Evolutionary conservation across 2,329 filamentous ascomycete genomes (phyloP), one percentile per base, ranked within the genome.

Genomic region (Diaporthe vexans): DNA sequence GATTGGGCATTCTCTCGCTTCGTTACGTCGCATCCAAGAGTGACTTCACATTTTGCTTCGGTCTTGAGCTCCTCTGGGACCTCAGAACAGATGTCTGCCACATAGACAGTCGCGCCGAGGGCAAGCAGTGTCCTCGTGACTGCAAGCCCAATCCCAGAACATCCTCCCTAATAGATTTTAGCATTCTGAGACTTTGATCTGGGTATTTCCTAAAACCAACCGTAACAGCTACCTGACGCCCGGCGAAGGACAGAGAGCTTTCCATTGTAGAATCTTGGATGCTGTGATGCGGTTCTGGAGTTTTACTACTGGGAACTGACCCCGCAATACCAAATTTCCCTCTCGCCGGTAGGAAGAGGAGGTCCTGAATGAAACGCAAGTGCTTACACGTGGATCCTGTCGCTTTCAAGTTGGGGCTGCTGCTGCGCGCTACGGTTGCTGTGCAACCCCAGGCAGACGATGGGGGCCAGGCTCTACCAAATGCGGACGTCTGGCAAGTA

Each of bases 61-160:
- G 5, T 19, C n/a, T 40, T 13, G 9, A 59, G 57, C 35, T 40
- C 57, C 1, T 40, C 43, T 3, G 57, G 57, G 0, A 17, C 35
- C 57, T 43, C n/a, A 26, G 35, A 24, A 6, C 57, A 26, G 15
- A 59, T 59, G 35, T 59, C 57, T 26, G 57, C 35, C 21, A 59
- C 57, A 37, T 59, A 59, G 1, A 59, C 57, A 43, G 13, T 43
- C 19, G 57, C 57, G 35, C 57, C 57, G n/a, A 59, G 57, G 15
- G 57, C n/a, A 15, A 59, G 57, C 6, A 59, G 35, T 17, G 57
- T 59, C 35, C 24, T 26, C 35, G n/a, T 10, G 57, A 59, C 57
- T 59, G 57, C 57, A 3, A 59, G 57, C 17, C 57, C 57, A 26
- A 59, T 59, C n/a, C 57, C 57, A 26, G 57, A 59, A 15, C 57